A percentile compares a stretch with the other conserved stretches of the same genome.
These are phyloP conservation scores for Gamsiella multidivaricata DNA, from an alignment of 192 early-diverging fungal genomes.

Conservation along the genomic window DNA sequence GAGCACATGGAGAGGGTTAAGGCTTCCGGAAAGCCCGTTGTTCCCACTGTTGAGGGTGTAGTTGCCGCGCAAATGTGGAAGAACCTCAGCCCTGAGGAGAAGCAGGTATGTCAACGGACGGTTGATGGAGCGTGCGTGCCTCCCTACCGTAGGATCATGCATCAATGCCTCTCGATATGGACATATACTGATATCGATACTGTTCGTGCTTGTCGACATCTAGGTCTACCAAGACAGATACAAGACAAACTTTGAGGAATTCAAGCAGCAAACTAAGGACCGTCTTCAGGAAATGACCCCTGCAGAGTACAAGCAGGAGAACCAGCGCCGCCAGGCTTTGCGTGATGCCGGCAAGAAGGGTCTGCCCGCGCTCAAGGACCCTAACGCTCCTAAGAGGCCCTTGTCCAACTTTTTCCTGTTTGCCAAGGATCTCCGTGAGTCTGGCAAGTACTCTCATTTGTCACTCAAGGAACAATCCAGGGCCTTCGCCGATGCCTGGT, in stretches of 20 bases:
- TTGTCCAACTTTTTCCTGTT: constrained; percentile 37
- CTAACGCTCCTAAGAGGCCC: constrained; percentile 54
- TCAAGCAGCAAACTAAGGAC: constrained; percentile 45
- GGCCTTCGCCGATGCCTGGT: constrained; percentile 27
- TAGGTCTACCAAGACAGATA: constrained; percentile 47
- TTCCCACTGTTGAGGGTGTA: constrained; percentile 49
- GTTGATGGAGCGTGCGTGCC: too few species aligned
- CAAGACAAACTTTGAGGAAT: constrained; percentile 41
- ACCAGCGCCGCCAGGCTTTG: constrained; percentile 37
- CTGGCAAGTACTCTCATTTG: constrained; percentile 14
- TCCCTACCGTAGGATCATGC: too few species aligned
- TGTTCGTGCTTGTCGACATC: background rate
- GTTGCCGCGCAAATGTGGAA: constrained; percentile 47
- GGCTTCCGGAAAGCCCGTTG: constrained; percentile 37
- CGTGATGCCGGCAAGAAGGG: constrained; percentile 39
- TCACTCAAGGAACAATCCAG: constrained; percentile 23
- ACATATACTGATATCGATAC: too few species aligned
- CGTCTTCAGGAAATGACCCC: constrained; percentile 44
- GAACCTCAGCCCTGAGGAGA: constrained; percentile 33
- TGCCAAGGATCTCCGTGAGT: constrained; percentile 27
- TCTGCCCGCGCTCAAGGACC: constrained; percentile 34
- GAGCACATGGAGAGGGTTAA: constrained; percentile 51
- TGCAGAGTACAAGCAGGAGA: constrained; percentile 38
- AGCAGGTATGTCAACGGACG: constrained; percentile 51
- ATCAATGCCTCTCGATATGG: too few species aligned